phyloP scores from a whole-genome alignment of 1,284 basidiomycete species.

The Laetiporus sulphureus region DNA sequence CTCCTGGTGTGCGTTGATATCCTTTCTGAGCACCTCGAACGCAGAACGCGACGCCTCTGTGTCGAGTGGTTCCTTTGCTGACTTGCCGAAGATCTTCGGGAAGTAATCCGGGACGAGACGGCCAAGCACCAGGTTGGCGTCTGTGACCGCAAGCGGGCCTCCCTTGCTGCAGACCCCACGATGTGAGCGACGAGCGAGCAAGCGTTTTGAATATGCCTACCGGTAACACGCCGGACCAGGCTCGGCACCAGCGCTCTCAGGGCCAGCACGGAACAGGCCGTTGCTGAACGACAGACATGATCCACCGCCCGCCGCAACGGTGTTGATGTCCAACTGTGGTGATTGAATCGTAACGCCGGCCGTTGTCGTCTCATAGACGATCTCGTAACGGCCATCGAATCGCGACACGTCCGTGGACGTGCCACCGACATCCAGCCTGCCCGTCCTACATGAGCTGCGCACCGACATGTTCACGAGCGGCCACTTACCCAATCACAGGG shows the following conservation, averaged over 20 bases:
- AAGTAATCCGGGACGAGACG: slow-evolving; percentile 81
- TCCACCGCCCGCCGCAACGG: slow-evolving; percentile 84
- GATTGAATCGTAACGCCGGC: slow-evolving; percentile 87
- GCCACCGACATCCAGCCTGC: slow-evolving; percentile 75
- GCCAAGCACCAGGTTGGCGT: slow-evolving; percentile 82
- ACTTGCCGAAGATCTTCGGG: slow-evolving; percentile 84
- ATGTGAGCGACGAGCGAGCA: not conserved
- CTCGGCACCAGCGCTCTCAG: slow-evolving; percentile 79
- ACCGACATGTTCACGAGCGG: not conserved
- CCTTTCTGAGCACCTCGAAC: slow-evolving; percentile 60
- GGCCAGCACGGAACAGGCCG: slow-evolving; percentile 78
- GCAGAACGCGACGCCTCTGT: slow-evolving; percentile 52
- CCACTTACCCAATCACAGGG: slow-evolving; percentile 68
- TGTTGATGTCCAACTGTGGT: slow-evolving; percentile 86
- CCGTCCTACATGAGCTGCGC: not conserved
- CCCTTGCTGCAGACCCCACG: slow-evolving; percentile 52
- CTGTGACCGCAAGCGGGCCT: slow-evolving; percentile 80
- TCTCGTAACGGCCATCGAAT: slow-evolving; percentile 81
- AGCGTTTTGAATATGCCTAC: slow-evolving; percentile 27
- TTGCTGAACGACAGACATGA: slow-evolving; percentile 78
- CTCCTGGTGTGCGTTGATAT: slow-evolving; percentile 59
- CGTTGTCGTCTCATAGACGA: slow-evolving; percentile 87
- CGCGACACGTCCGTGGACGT: slow-evolving; percentile 90
- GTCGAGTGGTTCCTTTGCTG: slow-evolving; percentile 80
- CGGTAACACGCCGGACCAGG: slow-evolving; percentile 82